Percentiles rank a stretch among this genome's conserved stretches.
phyloP scores from a whole-genome alignment of 192 early-diverging fungal genomes.

The Pilaira anomala region DNA sequence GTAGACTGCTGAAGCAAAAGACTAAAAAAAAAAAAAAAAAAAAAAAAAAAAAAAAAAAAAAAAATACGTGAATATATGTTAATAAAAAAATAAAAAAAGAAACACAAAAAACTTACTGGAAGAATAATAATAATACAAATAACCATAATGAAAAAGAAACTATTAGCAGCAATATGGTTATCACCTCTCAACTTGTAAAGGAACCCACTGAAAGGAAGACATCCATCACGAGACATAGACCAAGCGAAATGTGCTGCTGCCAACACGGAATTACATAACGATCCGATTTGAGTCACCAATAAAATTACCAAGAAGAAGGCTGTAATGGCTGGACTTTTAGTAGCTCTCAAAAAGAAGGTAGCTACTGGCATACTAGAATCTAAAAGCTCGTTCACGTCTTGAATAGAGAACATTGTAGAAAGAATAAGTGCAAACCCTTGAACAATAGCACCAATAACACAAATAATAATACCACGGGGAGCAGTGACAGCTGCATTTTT shows the following conservation, averaged over 20 bases:
- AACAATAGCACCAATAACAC: constrained; percentile 41
- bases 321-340: constrained; percentile 28
- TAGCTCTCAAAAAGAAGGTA: constrained; percentile 37
- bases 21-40: constrained; percentile 10
- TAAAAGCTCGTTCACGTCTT: constrained; percentile 38
- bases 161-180: constrained; percentile 37
- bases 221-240: constrained; percentile 48
- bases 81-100: background rate
- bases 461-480: constrained; percentile 45
- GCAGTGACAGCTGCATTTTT: constrained; percentile 46
- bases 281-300: constrained; percentile 42
- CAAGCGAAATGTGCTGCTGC: constrained; percentile 46
- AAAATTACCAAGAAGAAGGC: constrained; percentile 41
- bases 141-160: constrained; percentile 32
- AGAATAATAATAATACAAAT: constrained; percentile 42
- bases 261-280: constrained; percentile 36
- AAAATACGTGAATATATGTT: background rate
- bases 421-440: constrained; percentile 42
- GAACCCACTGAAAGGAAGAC: constrained; percentile 42
- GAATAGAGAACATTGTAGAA: constrained; percentile 44
- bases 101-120: constrained; percentile 24
- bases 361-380: constrained; percentile 33
- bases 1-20: constrained; percentile 34
- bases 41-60: background rate
- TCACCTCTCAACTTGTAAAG: constrained; percentile 35